Percentiles rank a stretch among this genome's conserved stretches.
Conservation (phyloP, 176 grass and related monocot species). For the Oryza brachyantha region DNA sequence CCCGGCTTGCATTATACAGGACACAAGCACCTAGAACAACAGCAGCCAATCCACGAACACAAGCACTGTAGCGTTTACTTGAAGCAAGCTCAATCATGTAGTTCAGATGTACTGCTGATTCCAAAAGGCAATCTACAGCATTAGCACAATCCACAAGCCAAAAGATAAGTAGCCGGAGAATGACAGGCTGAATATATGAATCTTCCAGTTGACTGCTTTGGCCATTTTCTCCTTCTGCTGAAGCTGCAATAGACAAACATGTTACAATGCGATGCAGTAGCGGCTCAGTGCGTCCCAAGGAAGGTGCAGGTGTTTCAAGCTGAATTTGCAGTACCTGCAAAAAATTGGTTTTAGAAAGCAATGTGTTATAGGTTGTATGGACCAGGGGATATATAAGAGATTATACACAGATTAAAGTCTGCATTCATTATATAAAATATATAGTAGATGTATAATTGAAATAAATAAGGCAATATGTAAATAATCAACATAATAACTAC, state of each 20-base stretch:
- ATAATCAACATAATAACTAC: neutral
- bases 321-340: slow-evolving; percentile 79
- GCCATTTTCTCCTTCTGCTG: slow-evolving; percentile 55
- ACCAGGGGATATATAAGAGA: neutral
- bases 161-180: slow-evolving; percentile 72
- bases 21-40: slow-evolving; percentile 82
- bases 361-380: slow-evolving; percentile 3
- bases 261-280: slow-evolving; percentile 77
- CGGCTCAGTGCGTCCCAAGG: slow-evolving; percentile 70
- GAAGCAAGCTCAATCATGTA: slow-evolving; percentile 84
- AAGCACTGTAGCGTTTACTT: slow-evolving; percentile 57
- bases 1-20: slow-evolving; percentile 69
- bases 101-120: slow-evolving; percentile 68
- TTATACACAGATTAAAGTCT: neutral
- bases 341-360: slow-evolving; percentile 16
- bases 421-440: neutral
- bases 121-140: slow-evolving; percentile 79
- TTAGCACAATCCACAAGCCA: slow-evolving; percentile 88
- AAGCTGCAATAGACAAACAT: slow-evolving; percentile 73
- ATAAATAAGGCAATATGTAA: neutral
- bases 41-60: slow-evolving; percentile 82
- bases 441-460: neutral
- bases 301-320: slow-evolving; percentile 68
- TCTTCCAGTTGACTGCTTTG: slow-evolving; percentile 49
- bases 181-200: slow-evolving; percentile 63